Percentiles rank a stretch among this genome's conserved stretches.
Evolutionary conservation across 805 yeast species (phyloP).

Genomic region (Debaryomyces tyrocola): DNA sequence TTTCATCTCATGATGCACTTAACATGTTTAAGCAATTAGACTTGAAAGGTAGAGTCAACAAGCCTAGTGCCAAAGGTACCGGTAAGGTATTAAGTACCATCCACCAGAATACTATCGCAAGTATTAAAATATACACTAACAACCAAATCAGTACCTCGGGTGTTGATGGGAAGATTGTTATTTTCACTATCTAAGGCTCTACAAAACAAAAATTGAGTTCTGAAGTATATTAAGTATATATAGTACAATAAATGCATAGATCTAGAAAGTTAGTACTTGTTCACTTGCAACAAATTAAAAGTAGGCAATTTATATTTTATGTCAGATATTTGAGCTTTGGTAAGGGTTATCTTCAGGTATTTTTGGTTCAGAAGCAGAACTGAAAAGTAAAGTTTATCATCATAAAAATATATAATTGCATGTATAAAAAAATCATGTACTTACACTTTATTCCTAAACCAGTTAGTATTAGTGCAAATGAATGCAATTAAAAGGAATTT

Average conservation of each 20-base stretch:
- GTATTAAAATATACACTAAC: slow-evolving; percentile 50
- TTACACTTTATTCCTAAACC: not conserved
- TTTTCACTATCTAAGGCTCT: slow-evolving; percentile 44
- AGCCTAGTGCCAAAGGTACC: slow-evolving; percentile 29
- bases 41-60: slow-evolving; percentile 77
- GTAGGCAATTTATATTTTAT: slow-evolving; percentile 19
- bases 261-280: not conserved
- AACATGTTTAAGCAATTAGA: slow-evolving; percentile 96
- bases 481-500: not conserved
- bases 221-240: not conserved
- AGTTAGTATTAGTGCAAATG: slow-evolving; percentile 1
- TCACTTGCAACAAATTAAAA: not conserved
- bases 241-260: not conserved
- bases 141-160: slow-evolving; percentile 67
- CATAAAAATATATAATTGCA: slow-evolving; percentile 36
- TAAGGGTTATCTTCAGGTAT: slow-evolving; percentile 71
- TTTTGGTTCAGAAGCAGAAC: slow-evolving; percentile 95
- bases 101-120: slow-evolving; percentile 88
- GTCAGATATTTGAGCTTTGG: slow-evolving; percentile 49
- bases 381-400: slow-evolving; percentile 67
- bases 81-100: slow-evolving; percentile 59
- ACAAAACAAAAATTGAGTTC: not conserved
- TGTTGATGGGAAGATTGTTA: slow-evolving; percentile 87
- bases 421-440: not conserved
- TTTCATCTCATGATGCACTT: slow-evolving; percentile 73